Conservation (phyloP, 2,329 filamentous ascomycete genomes). For the Stachybotrys chlorohalonatus region DNA sequence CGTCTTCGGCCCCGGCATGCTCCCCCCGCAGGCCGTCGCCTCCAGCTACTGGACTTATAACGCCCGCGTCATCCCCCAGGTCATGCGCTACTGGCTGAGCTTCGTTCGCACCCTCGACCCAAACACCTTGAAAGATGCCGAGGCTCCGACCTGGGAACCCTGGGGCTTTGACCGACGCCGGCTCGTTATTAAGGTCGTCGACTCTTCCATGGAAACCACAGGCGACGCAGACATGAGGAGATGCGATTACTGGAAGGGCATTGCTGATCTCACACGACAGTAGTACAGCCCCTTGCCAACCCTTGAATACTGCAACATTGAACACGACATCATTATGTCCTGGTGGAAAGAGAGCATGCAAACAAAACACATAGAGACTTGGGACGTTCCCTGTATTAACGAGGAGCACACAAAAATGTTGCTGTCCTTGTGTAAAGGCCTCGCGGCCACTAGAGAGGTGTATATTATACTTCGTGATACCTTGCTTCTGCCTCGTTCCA, state of each 20-base stretch:
- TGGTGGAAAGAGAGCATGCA: too few species aligned
- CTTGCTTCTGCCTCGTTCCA: neutral
- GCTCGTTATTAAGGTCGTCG: conserved; percentile 28
- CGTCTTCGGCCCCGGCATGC: conserved; percentile 35
- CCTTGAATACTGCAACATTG: too few species aligned
- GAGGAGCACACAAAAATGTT: neutral
- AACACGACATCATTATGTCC: too few species aligned
- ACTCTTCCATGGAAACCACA: conserved; percentile 29
- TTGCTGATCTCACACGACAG: conserved; percentile 20
- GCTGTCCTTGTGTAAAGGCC: neutral
- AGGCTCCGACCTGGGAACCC: conserved; percentile 29
- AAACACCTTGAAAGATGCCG: conserved; percentile 22
- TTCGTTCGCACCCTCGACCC: conserved; percentile 38
- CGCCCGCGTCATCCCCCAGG: conserved; percentile 31
- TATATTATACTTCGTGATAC: neutral
- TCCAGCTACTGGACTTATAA: conserved; percentile 35
- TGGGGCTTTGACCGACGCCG: conserved; percentile 25
- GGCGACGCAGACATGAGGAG: conserved; percentile 21
- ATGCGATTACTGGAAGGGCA: conserved; percentile 31
- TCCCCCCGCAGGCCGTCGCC: conserved; percentile 2
- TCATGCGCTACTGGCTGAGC: conserved; percentile 41
- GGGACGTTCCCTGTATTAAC: neutral
- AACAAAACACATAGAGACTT: neutral
- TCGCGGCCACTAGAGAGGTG: neutral
- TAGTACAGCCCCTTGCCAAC: conserved; percentile 2